phyloP scores from a whole-genome alignment of 2,329 filamentous ascomycete species.

The Clonostachys solani region DNA sequence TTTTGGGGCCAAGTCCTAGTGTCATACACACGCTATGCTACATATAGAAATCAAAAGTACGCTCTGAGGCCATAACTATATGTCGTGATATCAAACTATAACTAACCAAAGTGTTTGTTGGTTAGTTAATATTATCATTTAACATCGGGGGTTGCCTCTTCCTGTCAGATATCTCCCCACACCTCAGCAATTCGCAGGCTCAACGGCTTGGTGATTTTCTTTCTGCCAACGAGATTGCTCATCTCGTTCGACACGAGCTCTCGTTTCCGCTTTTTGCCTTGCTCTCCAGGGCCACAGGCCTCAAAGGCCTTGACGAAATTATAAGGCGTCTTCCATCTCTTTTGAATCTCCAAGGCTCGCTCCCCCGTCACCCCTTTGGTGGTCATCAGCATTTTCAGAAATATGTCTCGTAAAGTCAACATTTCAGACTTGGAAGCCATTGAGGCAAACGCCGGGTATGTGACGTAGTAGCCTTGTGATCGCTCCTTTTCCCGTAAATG shows the following conservation, averaged over 20 bases:
- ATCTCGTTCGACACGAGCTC: conserved; percentile 57
- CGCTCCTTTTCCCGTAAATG: conserved; percentile 48
- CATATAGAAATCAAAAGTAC: neutral
- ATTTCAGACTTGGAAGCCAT: conserved; percentile 72
- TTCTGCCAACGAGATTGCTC: conserved; percentile 56
- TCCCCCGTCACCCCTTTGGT: conserved; percentile 71
- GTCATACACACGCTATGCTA: neutral
- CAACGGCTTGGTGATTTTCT: conserved; percentile 61
- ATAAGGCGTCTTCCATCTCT: conserved; percentile 70
- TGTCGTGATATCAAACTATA: conserved; percentile 1
- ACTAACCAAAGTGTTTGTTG: neutral
- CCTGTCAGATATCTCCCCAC: conserved; percentile 52
- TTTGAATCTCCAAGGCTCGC: conserved; percentile 76
- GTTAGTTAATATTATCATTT: neutral
- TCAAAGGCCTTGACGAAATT: conserved; percentile 69
- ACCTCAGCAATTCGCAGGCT: conserved; percentile 69
- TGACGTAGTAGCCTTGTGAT: conserved; percentile 53
- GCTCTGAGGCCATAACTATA: neutral
- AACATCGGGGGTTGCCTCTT: neutral
- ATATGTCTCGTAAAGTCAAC: conserved; percentile 70
- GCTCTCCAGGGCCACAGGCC: conserved; percentile 41
- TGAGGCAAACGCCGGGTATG: conserved; percentile 66
- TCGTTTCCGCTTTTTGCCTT: conserved; percentile 50
- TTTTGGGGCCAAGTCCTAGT: neutral
- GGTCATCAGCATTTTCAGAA: conserved; percentile 83